A percentile compares a stretch with the other conserved stretches of the same genome.
phyloP scores from a whole-genome alignment of 441 rosid genomes.

The Jatropha podagrica region DNA sequence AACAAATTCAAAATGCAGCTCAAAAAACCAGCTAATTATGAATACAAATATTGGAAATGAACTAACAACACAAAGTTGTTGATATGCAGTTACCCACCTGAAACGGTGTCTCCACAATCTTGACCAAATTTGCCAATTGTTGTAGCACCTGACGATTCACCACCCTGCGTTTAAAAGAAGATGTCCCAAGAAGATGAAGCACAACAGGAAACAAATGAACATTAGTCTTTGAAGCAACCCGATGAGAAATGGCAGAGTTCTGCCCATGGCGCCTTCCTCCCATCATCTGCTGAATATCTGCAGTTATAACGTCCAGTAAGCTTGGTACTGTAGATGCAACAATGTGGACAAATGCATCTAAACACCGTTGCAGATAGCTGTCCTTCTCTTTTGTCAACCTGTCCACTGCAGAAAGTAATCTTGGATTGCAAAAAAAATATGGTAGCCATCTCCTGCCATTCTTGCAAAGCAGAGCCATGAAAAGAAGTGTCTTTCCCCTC shows the following conservation, averaged over 20 bases:
- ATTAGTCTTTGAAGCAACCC: slow-evolving; percentile 66
- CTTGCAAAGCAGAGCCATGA: slow-evolving; percentile 88
- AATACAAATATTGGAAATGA: slow-evolving; percentile 14
- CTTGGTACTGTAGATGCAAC: slow-evolving; percentile 72
- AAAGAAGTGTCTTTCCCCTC: slow-evolving; percentile 75
- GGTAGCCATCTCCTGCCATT: slow-evolving; percentile 83
- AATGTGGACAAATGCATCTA: slow-evolving; percentile 66
- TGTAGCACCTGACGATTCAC: slow-evolving; percentile 63
- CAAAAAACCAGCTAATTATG: neutral
- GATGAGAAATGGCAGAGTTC: slow-evolving; percentile 53
- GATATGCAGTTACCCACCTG: slow-evolving; percentile 53
- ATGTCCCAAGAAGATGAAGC: slow-evolving; percentile 90
- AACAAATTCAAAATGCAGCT: slow-evolving; percentile 11
- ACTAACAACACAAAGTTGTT: neutral
- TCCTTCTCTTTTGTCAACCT: slow-evolving; percentile 92
- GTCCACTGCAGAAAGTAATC: slow-evolving; percentile 75
- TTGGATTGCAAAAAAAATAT: slow-evolving; percentile 77
- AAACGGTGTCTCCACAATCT: slow-evolving; percentile 78
- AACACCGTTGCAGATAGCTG: slow-evolving; percentile 67
- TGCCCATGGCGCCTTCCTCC: slow-evolving; percentile 89
- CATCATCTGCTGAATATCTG: slow-evolving; percentile 81
- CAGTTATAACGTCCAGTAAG: slow-evolving; percentile 69
- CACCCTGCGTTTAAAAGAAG: slow-evolving; percentile 72
- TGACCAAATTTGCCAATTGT: slow-evolving; percentile 81
- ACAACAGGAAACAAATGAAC: slow-evolving; percentile 75